Percentiles rank a stretch among this genome's conserved stretches.
Conservation (phyloP, 2,329 filamentous ascomycete species). For the Fusarium incarnatum region DNA sequence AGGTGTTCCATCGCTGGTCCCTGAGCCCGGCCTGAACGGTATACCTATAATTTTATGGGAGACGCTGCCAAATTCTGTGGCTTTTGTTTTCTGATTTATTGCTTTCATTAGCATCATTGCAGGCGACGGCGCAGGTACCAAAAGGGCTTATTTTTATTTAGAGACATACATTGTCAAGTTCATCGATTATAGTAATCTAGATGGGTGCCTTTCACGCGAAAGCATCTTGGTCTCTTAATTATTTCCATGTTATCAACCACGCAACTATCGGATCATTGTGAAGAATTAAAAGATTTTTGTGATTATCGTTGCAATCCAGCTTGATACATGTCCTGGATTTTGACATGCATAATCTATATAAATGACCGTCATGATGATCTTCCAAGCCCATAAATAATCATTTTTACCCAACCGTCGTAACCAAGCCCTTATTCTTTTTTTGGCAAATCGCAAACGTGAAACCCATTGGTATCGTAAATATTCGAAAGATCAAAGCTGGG, state of each 20-base stretch:
- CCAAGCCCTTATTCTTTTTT: conserved; percentile 18
- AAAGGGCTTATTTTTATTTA: conserved; percentile 13
- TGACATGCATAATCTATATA: conserved; percentile 27
- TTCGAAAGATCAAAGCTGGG: conserved; percentile 28
- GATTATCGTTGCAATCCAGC: conserved; percentile 28
- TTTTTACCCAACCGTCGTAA: conserved; percentile 25
- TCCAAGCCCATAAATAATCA: conserved; percentile 22
- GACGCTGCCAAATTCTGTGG: neutral
- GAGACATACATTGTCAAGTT: neutral
- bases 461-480: conserved; percentile 46
- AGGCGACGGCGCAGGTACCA: conserved; percentile 35
- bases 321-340: conserved; percentile 15
- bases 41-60: neutral
- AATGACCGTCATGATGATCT: conserved; percentile 25
- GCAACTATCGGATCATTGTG: neutral
- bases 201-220: neutral
- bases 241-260: neutral
- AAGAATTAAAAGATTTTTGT: conserved; percentile 1
- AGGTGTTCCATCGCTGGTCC: neutral
- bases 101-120: conserved; percentile 27
- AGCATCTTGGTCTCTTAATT: neutral
- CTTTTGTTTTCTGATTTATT: conserved; percentile 7
- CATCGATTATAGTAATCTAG: conserved; percentile 18
- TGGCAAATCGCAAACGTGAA: conserved; percentile 31
- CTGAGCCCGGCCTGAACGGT: neutral